Percentiles rank a stretch among this genome's conserved stretches.
phyloP scores from a whole-genome alignment of 2,329 filamentous ascomycete species.

The Aspergillus sp. region DNA sequence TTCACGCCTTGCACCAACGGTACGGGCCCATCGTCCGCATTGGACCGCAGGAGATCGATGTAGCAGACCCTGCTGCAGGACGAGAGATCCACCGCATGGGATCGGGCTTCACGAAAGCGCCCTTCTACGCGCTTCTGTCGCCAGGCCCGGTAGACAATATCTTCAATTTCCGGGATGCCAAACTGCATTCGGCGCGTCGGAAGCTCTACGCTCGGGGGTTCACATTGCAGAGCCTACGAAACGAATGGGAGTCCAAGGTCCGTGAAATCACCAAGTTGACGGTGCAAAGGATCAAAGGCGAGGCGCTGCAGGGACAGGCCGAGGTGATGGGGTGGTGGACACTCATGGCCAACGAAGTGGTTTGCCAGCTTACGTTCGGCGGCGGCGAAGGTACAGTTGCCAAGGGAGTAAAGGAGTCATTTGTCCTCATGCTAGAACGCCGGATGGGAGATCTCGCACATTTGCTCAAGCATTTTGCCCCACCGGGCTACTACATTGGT shows the following conservation, averaged over 20 bases:
- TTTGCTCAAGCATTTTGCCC: constrained; percentile 2
- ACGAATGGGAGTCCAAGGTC: neutral
- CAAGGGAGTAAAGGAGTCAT: constrained; percentile 1
- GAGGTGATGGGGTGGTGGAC: constrained; percentile 5
- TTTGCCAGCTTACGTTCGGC: neutral
- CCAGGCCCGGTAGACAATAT: constrained; percentile 1
- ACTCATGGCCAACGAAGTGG: constrained; percentile 2
- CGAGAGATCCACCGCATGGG: constrained; percentile 3
- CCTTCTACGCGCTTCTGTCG: neutral
- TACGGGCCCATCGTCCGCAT: constrained; percentile 28
- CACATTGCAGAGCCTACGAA: neutral
- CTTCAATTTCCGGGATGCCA: neutral
- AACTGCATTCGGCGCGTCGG: constrained; percentile 1
- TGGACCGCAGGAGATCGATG: constrained; percentile 21
- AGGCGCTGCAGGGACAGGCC: neutral
- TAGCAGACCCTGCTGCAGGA: neutral
- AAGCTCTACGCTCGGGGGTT: constrained; percentile 1
- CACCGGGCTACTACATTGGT: neutral
- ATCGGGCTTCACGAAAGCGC: neutral
- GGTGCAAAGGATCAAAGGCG: neutral
- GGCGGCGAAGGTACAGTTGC: neutral
- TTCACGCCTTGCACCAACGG: constrained; percentile 22
- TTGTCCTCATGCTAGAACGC: constrained; percentile 3
- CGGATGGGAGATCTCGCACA: constrained; percentile 3
- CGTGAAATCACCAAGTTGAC: neutral